Conservation (phyloP, 768 basidiomycete genomes). For the Termitomyces sp. region DNA sequence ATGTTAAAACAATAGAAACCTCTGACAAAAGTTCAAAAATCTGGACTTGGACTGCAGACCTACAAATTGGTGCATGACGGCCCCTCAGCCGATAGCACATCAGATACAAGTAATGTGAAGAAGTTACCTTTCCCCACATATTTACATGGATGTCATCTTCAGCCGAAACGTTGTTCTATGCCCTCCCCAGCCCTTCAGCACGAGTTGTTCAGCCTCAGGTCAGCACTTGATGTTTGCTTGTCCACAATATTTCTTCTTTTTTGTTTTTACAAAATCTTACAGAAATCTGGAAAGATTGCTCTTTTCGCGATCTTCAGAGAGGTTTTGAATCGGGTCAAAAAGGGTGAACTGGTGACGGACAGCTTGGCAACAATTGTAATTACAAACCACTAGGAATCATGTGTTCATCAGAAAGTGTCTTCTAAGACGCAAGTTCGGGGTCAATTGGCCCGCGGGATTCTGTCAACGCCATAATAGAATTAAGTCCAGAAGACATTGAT, state of each 20-base stretch:
- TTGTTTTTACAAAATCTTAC: background rate
- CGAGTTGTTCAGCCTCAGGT: slow-evolving; percentile 71
- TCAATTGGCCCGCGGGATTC: background rate
- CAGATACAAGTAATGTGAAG: background rate
- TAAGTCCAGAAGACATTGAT: too few relatives aligned
- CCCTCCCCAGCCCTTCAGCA: slow-evolving; percentile 73
- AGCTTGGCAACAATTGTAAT: background rate
- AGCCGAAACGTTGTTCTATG: slow-evolving; percentile 65
- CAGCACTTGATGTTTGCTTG: slow-evolving; percentile 5
- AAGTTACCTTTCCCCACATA: background rate
- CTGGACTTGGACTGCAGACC: slow-evolving; percentile 34
- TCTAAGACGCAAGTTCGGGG: too few relatives aligned
- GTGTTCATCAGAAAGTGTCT: background rate
- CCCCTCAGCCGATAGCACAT: slow-evolving; percentile 10
- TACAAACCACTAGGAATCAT: background rate
- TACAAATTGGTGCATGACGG: slow-evolving; percentile 42
- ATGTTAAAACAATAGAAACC: slow-evolving; percentile 4
- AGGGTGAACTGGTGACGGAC: slow-evolving; percentile 5
- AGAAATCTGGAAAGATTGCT: slow-evolving; percentile 11
- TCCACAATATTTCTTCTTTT: background rate
- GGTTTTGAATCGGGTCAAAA: slow-evolving; percentile 4
- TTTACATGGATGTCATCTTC: background rate
- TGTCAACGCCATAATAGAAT: too few relatives aligned
- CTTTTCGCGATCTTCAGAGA: slow-evolving; percentile 6
- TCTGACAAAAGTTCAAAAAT: slow-evolving; percentile 1